Evolutionary conservation across 2,329 filamentous ascomycete genomes (phyloP).

Genomic region (Aspergillus pseudoterreus): DNA sequence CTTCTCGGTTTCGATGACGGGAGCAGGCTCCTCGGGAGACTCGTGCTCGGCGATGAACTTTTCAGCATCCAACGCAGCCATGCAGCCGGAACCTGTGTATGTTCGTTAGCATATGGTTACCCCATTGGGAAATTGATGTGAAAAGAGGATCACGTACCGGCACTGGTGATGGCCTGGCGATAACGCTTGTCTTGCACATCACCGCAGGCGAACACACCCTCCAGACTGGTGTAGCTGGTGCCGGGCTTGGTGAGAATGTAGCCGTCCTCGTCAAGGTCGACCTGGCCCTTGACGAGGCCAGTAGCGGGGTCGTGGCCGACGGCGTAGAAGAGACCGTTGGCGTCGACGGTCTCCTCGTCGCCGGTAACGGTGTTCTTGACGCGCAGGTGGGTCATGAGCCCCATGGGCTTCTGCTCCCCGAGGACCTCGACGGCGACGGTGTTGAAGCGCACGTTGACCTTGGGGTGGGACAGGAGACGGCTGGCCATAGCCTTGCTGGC

Average conservation of each 20-base stretch:
- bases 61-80: conserved; percentile 93
- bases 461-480: conserved; percentile 74
- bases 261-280: conserved; percentile 83
- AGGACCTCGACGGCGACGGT: conserved; percentile 75
- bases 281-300: conserved; percentile 80
- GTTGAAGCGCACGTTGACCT: conserved; percentile 88
- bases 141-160: conserved; percentile 59
- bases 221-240: conserved; percentile 79
- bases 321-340: conserved; percentile 94
- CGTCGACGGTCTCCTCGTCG: conserved; percentile 75
- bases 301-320: conserved; percentile 96
- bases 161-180: conserved; percentile 95
- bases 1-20: conserved; percentile 34
- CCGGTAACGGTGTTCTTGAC: conserved; percentile 77
- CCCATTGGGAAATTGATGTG: neutral
- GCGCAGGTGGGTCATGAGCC: conserved; percentile 82
- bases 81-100: conserved; percentile 75
- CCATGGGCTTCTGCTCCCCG: conserved; percentile 69
- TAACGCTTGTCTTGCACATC: conserved; percentile 99
- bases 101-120: conserved; percentile 17
- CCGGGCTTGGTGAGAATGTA: conserved; percentile 89
- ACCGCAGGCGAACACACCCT: conserved; percentile 92
- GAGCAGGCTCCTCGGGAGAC: conserved; percentile 46
- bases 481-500: conserved; percentile 91
- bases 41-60: conserved; percentile 82